Evolutionary conservation across 768 basidiomycete genomes (phyloP).

Genomic region (Naematelia aurantialba): DNA sequence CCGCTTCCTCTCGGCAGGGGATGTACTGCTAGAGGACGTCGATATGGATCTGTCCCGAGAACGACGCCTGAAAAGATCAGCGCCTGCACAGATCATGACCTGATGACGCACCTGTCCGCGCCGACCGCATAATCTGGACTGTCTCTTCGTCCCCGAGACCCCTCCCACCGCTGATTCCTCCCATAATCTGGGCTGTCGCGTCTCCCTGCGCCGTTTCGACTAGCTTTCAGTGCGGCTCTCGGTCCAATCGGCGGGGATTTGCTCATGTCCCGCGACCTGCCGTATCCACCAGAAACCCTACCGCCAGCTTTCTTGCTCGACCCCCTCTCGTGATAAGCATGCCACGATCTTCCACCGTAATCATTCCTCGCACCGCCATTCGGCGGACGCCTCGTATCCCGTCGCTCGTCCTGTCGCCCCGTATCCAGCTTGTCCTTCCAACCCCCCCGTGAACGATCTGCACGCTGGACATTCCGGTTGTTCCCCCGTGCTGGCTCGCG

Average conservation of each 20-base stretch:
- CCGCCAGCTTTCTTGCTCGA: neutral
- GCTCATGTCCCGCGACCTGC: neutral
- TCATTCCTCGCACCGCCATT: neutral
- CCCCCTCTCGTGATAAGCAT: neutral
- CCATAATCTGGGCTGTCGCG: slow-evolving; percentile 8
- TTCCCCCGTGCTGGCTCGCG: slow-evolving; percentile 5
- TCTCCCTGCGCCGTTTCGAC: neutral
- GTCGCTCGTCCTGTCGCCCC: neutral
- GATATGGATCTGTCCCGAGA: neutral
- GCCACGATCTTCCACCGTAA: neutral
- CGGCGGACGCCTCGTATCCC: neutral
- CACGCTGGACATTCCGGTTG: slow-evolving; percentile 4
- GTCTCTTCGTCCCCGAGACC: slow-evolving; percentile 10
- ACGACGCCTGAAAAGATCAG: neutral
- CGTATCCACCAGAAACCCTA: neutral
- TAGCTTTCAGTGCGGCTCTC: neutral
- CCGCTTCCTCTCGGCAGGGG: neutral
- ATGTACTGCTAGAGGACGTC: neutral
- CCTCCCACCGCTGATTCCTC: neutral
- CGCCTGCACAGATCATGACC: neutral
- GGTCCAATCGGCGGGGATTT: neutral
- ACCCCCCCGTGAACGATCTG: slow-evolving; percentile 16
- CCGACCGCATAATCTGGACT: slow-evolving; percentile 41
- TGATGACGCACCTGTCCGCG: neutral
- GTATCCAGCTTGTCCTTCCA: slow-evolving; percentile 18